Evolutionary conservation across 2,329 filamentous ascomycete species (phyloP), one percentile per base, ranked within the genome.

Genomic region (Epichloe gansuensis): DNA sequence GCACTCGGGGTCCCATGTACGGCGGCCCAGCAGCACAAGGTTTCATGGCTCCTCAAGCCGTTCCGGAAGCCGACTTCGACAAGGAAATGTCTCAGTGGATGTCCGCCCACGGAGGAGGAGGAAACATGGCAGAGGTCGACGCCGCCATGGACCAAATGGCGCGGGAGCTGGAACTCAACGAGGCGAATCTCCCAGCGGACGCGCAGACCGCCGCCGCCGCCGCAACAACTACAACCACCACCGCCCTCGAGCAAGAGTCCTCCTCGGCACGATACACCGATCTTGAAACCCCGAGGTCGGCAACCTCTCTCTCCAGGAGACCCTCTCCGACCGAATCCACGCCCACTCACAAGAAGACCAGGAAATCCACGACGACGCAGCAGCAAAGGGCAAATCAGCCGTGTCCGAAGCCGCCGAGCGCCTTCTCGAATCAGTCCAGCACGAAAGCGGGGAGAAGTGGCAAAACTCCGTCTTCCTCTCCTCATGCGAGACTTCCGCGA

Each of bases 401-500:
- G 68, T 74, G 2, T 67, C 71, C 2, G 69, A 72, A 52, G 71
- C 71, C 0, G 71, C 71, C 6, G 66, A 70, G 54, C 65, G 69
- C 23, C 66, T 74, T 1, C 63, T 74, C 38, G 68, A 72, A 46
- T 67, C 68, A 2, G 71, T 74, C 25, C 63, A 71, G 56, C 71
- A 74, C 50, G 71, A 74, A 55, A 62, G 64, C 45, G 70, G 70
- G 43, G 71, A 73, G 8, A 74, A 74, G 56, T 74, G 71, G 71
- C 70, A 72, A 56, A 72, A 74, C 45, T 74, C 71, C 0, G 61
- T 65, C n/a, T 74, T 74, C 43, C 60, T 74, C 7, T 67, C 0
- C 63, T 74, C 4, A 74, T 74, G 71, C 67, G 69, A 17, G 71
- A 74, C 52, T 73, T 74, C 46, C 64, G 69, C 8, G 71, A 74